Base-by-base conservation (phyloP, 2,329 filamentous ascomycete genomes). In the Aureobasidium leucospermi region DNA sequence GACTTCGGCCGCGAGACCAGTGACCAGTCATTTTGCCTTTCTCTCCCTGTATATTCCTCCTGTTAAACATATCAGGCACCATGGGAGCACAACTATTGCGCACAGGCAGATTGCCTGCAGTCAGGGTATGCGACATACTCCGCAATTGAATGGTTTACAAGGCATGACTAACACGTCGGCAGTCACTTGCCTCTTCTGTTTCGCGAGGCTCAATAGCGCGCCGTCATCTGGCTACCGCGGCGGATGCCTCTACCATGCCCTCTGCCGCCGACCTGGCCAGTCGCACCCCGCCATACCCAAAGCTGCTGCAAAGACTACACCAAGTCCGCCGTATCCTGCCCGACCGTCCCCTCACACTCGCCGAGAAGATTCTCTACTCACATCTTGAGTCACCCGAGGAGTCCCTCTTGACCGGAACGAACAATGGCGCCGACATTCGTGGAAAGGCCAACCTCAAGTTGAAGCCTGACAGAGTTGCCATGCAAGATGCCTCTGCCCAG, bases 401-500 rank as follows among this genome's bases (percentile, higher is more conserved):
- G 73, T 92, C 90, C 39, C 83, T 99, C 57, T 80, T 96, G 62
- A 85, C 83, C 57, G 85, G 85, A 69, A 96, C 92, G 52, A 83
- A 90, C 74, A 90, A 92, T 81, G 93, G 92, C 66, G 83, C 83
- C 55, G 83, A 87, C 69, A 87, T 99, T 63, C 85, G 94, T 43
- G 93, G 93, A 66, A 85, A 85, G 70, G 92, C 91, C 53, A 97
- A 96, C 72, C 81, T 99, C 75, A 96, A 96, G 79, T 87, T 99
- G 74, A 96, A 96, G 76, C 94, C 94, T 23, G 94, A 99, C 74
- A 85, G 94, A 57, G 94, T 97, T 67, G 95, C 95, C 65, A 99
- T 99, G 94, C 94, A 99, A 76, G 94, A 99, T 79, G 94, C 94
- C 13, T 96, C 90, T 32, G 94, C 94, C 6, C 94, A 99, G 78